A percentile compares a stretch with the other conserved stretches of the same genome.
Evolutionary conservation across 305 asterid species (phyloP).

Genomic region (Fraxinus xanthoxyloides): DNA sequence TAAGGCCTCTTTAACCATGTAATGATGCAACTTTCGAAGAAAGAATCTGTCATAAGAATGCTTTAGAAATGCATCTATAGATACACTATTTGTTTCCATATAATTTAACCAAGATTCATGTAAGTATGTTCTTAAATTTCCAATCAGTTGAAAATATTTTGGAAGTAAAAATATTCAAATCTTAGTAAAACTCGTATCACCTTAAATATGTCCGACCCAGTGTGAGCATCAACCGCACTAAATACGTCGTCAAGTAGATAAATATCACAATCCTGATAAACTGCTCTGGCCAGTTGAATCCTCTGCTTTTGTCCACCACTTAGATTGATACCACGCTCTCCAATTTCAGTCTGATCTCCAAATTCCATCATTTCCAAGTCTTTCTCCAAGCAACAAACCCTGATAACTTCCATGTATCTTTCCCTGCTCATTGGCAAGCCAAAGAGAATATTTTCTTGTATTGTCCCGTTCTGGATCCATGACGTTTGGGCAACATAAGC

Average conservation of each 20-base stretch:
- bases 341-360: slow-evolving; percentile 97
- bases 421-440: slow-evolving; percentile 61
- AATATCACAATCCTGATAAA: slow-evolving; percentile 85
- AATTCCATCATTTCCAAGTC: slow-evolving; percentile 97
- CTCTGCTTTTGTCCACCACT: slow-evolving; percentile 98
- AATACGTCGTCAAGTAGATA: slow-evolving; percentile 91
- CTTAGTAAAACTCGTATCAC: slow-evolving; percentile 27
- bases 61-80: not conserved
- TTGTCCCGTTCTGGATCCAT: slow-evolving; percentile 96
- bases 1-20: not conserved
- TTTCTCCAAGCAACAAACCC: slow-evolving; percentile 88
- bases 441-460: slow-evolving; percentile 76
- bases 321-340: slow-evolving; percentile 96
- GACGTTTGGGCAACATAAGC: slow-evolving; percentile 96
- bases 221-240: slow-evolving; percentile 98
- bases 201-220: slow-evolving; percentile 95
- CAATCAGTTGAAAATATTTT: not conserved
- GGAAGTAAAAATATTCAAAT: not conserved
- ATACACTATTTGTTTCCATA: not conserved
- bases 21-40: not conserved
- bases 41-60: not conserved
- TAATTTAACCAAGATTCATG: not conserved
- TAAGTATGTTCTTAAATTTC: not conserved
- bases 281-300: slow-evolving; percentile 95
- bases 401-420: slow-evolving; percentile 62